Conservation (phyloP, 441 rosid genomes). For the Pelargonium australe region DNA sequence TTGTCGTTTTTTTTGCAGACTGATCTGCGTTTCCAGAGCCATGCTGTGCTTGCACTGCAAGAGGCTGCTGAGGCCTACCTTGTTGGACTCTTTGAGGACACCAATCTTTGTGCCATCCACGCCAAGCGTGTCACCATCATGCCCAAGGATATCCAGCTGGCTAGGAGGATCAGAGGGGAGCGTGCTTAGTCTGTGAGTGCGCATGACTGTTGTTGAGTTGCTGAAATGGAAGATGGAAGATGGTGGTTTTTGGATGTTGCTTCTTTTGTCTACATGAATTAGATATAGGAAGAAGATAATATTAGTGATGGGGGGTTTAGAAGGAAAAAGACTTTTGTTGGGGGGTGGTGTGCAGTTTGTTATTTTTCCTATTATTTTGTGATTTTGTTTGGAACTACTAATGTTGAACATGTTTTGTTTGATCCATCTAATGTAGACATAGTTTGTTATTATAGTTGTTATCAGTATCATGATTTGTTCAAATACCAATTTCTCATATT, state of each 20-base stretch:
- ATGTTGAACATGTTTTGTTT: too few species aligned
- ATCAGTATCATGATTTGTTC: too few species aligned
- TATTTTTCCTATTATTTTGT: neutral
- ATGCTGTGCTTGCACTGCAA: constrained; percentile 41
- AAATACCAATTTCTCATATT: too few species aligned
- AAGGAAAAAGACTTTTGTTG: neutral
- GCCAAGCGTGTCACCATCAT: constrained; percentile 47
- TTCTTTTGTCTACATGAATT: neutral
- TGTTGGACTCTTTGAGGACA: constrained; percentile 43
- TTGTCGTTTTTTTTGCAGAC: constrained; percentile 25
- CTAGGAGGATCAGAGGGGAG: constrained; percentile 44
- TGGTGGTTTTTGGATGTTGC: neutral
- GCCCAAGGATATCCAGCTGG: constrained; percentile 46
- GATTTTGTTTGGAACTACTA: neutral
- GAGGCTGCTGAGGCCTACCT: constrained; percentile 47
- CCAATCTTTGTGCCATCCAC: constrained; percentile 42
- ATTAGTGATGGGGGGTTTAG: neutral
- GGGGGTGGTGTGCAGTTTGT: neutral
- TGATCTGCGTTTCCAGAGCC: constrained; percentile 50
- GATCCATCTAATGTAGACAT: too few species aligned
- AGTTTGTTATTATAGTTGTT: too few species aligned
- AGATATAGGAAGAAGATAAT: neutral
- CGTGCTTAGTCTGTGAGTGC: constrained; percentile 27
- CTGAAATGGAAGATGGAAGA: too few species aligned
- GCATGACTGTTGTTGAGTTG: too few species aligned